Evolutionary conservation across 441 rosid species (phyloP).

Genomic region (Adansonia gregorii): DNA sequence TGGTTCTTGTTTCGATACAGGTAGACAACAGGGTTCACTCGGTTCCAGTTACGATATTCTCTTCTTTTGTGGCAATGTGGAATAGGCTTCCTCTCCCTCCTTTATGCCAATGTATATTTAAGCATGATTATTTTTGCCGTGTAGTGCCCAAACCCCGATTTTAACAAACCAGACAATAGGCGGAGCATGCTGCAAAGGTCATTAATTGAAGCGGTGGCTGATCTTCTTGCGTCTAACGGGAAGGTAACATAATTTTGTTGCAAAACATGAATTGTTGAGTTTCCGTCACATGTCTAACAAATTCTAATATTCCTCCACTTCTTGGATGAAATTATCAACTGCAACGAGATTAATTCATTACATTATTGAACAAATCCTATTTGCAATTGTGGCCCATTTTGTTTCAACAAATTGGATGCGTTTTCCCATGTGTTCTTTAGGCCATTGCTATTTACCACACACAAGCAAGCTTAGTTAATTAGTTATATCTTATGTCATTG

Average conservation of each 20-base stretch:
- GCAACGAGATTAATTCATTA: background rate
- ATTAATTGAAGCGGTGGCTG: slow-evolving; percentile 64
- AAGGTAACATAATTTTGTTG: slow-evolving; percentile 44
- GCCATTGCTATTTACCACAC: background rate
- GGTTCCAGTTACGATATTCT: slow-evolving; percentile 7
- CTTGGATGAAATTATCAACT: slow-evolving; percentile 11
- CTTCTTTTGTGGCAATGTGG: slow-evolving; percentile 5
- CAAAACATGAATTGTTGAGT: background rate
- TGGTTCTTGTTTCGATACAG: slow-evolving; percentile 69
- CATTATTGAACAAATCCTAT: slow-evolving; percentile 6
- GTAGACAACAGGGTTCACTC: slow-evolving; percentile 33
- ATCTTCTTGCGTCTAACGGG: slow-evolving; percentile 60
- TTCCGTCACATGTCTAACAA: background rate
- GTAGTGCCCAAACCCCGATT: slow-evolving; percentile 83
- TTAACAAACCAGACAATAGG: slow-evolving; percentile 63
- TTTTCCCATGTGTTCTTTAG: slow-evolving; percentile 10
- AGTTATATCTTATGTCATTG: background rate
- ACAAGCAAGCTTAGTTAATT: background rate
- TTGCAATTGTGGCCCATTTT: background rate
- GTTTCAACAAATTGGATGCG: background rate
- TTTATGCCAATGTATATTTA: background rate
- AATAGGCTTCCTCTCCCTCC: slow-evolving; percentile 15
- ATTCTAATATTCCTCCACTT: background rate
- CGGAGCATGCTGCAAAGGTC: slow-evolving; percentile 77
- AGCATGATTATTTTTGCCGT: slow-evolving; percentile 22